phyloP scores from a whole-genome alignment of 345 rosid genomes.

The Raphanus sativus region DNA sequence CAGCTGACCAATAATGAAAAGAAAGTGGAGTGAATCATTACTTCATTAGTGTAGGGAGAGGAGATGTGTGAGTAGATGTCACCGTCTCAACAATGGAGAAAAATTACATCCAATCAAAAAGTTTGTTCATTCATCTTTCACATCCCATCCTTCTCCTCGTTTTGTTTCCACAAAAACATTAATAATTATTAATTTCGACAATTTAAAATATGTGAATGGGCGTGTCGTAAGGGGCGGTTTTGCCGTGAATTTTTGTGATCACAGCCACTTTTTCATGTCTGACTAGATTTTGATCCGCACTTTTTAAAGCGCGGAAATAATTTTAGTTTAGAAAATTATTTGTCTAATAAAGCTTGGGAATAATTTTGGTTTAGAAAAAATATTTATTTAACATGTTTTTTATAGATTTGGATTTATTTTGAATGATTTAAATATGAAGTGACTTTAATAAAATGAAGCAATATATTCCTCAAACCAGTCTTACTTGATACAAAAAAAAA shows the following conservation, averaged over 20 bases:
- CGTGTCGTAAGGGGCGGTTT: neutral
- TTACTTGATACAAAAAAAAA: too few relatives aligned
- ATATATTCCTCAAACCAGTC: too few relatives aligned
- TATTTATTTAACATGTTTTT: too few relatives aligned
- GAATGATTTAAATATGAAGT: too few relatives aligned
- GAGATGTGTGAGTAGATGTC: neutral
- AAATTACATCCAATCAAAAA: neutral
- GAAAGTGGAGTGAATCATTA: neutral
- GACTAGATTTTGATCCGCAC: too few relatives aligned
- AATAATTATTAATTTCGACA: neutral
- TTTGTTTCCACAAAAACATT: neutral
- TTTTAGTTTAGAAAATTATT: too few relatives aligned
- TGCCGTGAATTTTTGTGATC: neutral
- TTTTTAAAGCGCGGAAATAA: too few relatives aligned
- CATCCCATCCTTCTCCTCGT: neutral
- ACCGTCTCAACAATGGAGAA: neutral
- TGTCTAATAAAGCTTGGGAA: too few relatives aligned
- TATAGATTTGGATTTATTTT: too few relatives aligned
- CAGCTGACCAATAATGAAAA: neutral
- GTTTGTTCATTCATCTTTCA: neutral
- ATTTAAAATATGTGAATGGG: neutral
- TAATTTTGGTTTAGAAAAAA: too few relatives aligned
- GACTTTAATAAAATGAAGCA: too few relatives aligned
- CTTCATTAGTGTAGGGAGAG: neutral
- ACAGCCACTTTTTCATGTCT: too few relatives aligned